Conservation (phyloP, 768 basidiomycete genomes). For the Dioszegia aurantiaca region DNA sequence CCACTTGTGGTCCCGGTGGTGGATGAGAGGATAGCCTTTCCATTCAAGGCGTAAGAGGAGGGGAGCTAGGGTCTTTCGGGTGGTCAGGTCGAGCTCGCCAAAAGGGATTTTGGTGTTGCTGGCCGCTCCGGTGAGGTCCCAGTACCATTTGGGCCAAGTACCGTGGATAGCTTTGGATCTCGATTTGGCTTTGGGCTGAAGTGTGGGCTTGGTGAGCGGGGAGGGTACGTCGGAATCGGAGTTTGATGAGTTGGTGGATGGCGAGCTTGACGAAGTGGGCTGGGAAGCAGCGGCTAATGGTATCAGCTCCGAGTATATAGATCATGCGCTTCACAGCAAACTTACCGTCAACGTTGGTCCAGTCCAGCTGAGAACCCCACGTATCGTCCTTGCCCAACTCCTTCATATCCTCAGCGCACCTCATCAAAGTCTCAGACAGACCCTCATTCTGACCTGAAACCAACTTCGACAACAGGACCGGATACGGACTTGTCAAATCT, state of each 20-base stretch:
- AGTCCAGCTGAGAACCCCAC: constrained; percentile 40
- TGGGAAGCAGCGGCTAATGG: background rate
- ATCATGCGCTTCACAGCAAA: background rate
- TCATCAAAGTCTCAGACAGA: constrained; percentile 18
- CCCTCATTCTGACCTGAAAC: constrained; percentile 6
- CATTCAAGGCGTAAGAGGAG: constrained; percentile 82
- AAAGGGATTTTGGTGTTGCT: constrained; percentile 28
- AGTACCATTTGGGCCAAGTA: constrained; percentile 96
- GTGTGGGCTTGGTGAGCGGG: background rate
- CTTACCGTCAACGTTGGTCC: constrained; percentile 12
- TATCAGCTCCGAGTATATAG: background rate
- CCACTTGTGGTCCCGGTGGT: constrained; percentile 88
- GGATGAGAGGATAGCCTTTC: constrained; percentile 78
- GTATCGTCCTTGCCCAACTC: constrained; percentile 14
- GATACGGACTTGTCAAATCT: constrained; percentile 28
- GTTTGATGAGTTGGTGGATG: background rate
- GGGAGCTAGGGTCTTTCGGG: constrained; percentile 76
- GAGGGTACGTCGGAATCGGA: background rate
- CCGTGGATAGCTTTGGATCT: constrained; percentile 14
- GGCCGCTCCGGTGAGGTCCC: constrained; percentile 61
- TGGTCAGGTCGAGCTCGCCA: constrained; percentile 78
- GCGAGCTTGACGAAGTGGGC: background rate
- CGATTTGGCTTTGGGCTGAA: background rate
- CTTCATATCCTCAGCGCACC: constrained; percentile 28
- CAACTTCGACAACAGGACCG: constrained; percentile 20